Base-by-base conservation (phyloP, 108 stramenopile species). In the Skeletonema tropicum region DNA sequence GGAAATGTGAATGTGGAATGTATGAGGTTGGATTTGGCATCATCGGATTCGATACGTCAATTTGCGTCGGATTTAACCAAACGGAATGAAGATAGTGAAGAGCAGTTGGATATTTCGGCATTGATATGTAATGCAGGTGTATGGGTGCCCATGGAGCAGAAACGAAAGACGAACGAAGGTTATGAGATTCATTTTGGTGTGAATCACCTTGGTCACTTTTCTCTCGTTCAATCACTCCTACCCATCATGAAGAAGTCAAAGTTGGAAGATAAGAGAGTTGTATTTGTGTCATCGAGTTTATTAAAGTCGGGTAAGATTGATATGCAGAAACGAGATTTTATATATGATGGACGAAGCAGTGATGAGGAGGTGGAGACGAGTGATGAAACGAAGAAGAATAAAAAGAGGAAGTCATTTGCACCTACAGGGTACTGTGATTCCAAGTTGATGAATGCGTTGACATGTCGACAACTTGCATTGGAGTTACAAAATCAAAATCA, bases 351-450 rank as follows among this genome's bases (percentile, higher is more conserved):
- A 32, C 46, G 83, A 55, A 39, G 38, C 10, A 8, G 8, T 8
- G 35, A 35, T 6, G 38, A 12, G 2, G 38, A 39, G 0, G 10
- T 9, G 2, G 17, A 7, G 3, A 33, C 31, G 21, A 45, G 5
- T 17, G 60, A 11, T 17, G 60, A 58, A 21, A 59, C 55, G 3
- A 30, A 59, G 19, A 74, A 68, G 26, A 29, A n/a, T n/a, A n/a
- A 29, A 29, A 29, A 29, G 26, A 29, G 26, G 5, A 60, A 33
- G 21, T 61, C 48, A 6, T 75, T 72, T 67, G 79, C 69, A 13
- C 75, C 79, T 35, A 71, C 70, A 26, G 83, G 79, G 15, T 84
- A 84, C 49, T 84, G 83, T 36, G 83, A 84, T 80, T 71, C 75
- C 67, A 84, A 84, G 57, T 42, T 84, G 58, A 80, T 80, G 79